These are phyloP conservation scores for Oleoguttula mirabilis DNA, from an alignment of 495 filamentous ascomycete species.

Conservation along the genomic window DNA sequence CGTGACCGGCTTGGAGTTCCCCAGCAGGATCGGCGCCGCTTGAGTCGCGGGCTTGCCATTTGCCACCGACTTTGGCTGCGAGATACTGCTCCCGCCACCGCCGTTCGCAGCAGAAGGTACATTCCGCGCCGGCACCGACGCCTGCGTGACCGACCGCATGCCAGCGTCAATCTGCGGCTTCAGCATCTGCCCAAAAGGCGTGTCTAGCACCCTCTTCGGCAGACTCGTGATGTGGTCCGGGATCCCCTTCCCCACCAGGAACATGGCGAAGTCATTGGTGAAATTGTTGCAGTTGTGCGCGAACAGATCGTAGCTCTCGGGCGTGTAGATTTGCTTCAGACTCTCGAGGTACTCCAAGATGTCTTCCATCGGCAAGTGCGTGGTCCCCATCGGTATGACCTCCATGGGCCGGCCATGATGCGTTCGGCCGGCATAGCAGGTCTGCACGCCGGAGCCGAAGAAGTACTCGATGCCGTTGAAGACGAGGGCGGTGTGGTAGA, in stretches of 20 bases:
- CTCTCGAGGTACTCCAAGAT: slow-evolving; percentile 84
- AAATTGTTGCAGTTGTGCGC: slow-evolving; percentile 96
- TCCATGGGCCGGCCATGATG: slow-evolving; percentile 81
- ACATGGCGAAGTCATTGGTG: slow-evolving; percentile 82
- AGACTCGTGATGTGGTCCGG: slow-evolving; percentile 80
- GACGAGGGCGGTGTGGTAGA: slow-evolving; percentile 86
- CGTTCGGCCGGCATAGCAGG: slow-evolving; percentile 63
- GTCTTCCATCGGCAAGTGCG: slow-evolving; percentile 67
- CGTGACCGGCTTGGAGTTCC: slow-evolving; percentile 53
- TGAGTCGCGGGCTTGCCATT: no score
- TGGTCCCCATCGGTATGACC: slow-evolving; percentile 57
- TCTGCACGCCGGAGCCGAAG: slow-evolving; percentile 67
- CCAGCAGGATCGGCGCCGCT: no score
- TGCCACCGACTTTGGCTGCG: no score
- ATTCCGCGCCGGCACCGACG: slow-evolving; percentile 22
- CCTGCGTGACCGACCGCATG: slow-evolving; percentile 52
- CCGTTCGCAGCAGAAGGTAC: no score
- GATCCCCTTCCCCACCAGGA: slow-evolving; percentile 80
- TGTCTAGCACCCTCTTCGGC: slow-evolving; percentile 74
- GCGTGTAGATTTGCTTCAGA: slow-evolving; percentile 67
- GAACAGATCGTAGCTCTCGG: slow-evolving; percentile 78
- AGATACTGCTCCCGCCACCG: no score
- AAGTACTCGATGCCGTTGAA: slow-evolving; percentile 65
- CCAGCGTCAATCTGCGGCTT: slow-evolving; percentile 66
- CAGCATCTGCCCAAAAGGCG: slow-evolving; percentile 84